Conservation (phyloP, 257 asterid genomes). For the Anisodus acutangulus region DNA sequence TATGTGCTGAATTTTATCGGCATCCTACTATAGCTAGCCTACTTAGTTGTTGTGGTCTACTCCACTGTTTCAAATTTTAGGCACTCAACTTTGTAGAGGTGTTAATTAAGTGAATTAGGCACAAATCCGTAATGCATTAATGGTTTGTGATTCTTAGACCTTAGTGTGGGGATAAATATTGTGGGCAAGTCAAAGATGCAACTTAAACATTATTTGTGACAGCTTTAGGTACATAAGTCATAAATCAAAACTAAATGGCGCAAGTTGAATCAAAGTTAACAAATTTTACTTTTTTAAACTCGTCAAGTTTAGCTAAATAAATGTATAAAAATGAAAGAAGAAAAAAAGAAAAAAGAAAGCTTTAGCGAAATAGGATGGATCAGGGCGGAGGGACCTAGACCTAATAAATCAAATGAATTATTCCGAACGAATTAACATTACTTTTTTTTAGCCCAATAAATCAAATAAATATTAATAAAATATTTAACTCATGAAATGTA, state of each 20-base stretch:
- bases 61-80: neutral
- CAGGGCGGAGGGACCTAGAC: too few species aligned
- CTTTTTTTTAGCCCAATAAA: too few species aligned
- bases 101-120: slow-evolving; percentile 31
- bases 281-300: neutral
- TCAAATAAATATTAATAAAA: neutral
- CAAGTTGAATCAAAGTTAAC: neutral
- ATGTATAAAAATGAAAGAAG: neutral
- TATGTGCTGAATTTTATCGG: neutral
- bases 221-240: neutral
- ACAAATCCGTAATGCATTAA: slow-evolving; percentile 16
- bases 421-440: neutral
- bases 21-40: slow-evolving; percentile 15
- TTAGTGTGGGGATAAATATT: slow-evolving; percentile 25
- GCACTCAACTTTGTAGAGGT: neutral
- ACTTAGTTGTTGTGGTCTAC: slow-evolving; percentile 3
- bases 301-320: neutral
- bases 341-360: neutral
- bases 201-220: neutral
- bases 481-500: too few species aligned
- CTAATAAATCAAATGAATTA: too few species aligned
- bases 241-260: neutral
- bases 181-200: neutral
- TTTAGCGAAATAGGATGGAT: neutral
- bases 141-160: slow-evolving; percentile 20